Conservation (phyloP, 2,329 filamentous ascomycete genomes). For the Lecanoromycetidae sp. region DNA sequence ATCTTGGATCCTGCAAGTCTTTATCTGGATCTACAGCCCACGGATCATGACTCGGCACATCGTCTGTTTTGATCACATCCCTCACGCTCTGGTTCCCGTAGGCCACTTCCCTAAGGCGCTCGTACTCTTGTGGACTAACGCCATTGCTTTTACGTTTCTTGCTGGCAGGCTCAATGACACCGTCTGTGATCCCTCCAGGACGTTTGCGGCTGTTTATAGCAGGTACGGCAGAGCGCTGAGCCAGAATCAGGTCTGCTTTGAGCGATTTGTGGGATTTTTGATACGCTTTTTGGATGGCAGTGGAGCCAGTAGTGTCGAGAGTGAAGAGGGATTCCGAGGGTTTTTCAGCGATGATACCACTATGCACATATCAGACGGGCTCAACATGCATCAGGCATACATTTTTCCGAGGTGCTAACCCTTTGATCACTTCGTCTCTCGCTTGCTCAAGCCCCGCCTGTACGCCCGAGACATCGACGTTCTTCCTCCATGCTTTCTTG, state of each 20-base stretch:
- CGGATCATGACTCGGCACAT: slow-evolving; percentile 55
- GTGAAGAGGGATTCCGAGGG: slow-evolving; percentile 72
- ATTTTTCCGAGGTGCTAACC: slow-evolving; percentile 40
- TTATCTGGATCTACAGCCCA: slow-evolving; percentile 47
- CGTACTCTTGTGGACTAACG: slow-evolving; percentile 73
- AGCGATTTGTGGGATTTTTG: slow-evolving; percentile 63
- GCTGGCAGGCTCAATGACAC: slow-evolving; percentile 50
- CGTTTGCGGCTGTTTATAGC: slow-evolving; percentile 71
- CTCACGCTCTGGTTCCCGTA: slow-evolving; percentile 45
- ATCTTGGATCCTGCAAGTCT: slow-evolving; percentile 38
- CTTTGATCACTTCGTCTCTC: slow-evolving; percentile 81
- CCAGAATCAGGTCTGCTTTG: slow-evolving; percentile 85
- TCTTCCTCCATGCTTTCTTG: slow-evolving; percentile 98
- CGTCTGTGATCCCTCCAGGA: slow-evolving; percentile 57
- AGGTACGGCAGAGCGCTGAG: slow-evolving; percentile 67
- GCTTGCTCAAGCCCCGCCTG: slow-evolving; percentile 69
- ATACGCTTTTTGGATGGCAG: slow-evolving; percentile 50
- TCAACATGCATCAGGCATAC: not conserved
- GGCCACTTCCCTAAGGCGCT: slow-evolving; percentile 65
- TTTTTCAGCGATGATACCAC: slow-evolving; percentile 77
- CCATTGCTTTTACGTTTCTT: slow-evolving; percentile 71
- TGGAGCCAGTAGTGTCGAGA: slow-evolving; percentile 63
- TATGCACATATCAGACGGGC: slow-evolving; percentile 27
- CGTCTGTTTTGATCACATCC: slow-evolving; percentile 43
- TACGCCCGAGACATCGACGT: slow-evolving; percentile 84